Base-by-base conservation (phyloP, 1,284 basidiomycete species). In the Fistulinella cinereoalba region DNA sequence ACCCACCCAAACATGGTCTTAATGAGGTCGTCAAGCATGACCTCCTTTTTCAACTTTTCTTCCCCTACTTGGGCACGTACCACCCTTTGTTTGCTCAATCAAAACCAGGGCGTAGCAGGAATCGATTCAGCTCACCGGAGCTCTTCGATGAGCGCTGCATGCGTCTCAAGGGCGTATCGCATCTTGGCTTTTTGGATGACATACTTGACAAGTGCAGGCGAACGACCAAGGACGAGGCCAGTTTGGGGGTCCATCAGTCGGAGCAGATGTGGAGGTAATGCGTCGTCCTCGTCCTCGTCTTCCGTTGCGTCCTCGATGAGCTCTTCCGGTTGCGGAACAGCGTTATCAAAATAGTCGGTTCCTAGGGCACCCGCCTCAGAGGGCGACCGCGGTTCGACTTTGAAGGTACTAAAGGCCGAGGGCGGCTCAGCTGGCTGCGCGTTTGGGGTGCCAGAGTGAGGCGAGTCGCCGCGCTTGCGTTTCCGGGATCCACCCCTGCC, bases 101-200 rank as follows among this genome's bases (percentile, higher is more conserved):
- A 4, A 7, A 18, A 16, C 16, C 24, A 24, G n/a, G n/a, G 12
- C 1, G 9, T 8, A 6, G 8, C 7, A 21, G 4, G 16, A 22
- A 37, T n/a, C 31, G 18, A 42, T 40, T 16, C 28, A 16, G 43
- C 48, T 38, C 42, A 64, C 63, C 78, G 72, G 53, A 88, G 64
- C 60, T 91, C 84, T 54, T 85, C 79, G 15, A 78, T 65, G 23
- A 90, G 69, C 15, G 67, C 65, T 32, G 80, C 79, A 47, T 87
- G 80, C 54, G 85, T 77, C 47, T 82, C 72, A 19, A 82, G 50
- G 10, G 76, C 80, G 58, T 79, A 85, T 22, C 67, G 68, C 56
- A 82, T 75, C 57, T 88, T 89, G 2, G 89, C 86, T 58, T 90
- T 91, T 72, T 80, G 81, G 24, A 88, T 56, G n/a, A 90, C 68